phyloP scores from a whole-genome alignment of 345 rosid species.

The Salix caprea region DNA sequence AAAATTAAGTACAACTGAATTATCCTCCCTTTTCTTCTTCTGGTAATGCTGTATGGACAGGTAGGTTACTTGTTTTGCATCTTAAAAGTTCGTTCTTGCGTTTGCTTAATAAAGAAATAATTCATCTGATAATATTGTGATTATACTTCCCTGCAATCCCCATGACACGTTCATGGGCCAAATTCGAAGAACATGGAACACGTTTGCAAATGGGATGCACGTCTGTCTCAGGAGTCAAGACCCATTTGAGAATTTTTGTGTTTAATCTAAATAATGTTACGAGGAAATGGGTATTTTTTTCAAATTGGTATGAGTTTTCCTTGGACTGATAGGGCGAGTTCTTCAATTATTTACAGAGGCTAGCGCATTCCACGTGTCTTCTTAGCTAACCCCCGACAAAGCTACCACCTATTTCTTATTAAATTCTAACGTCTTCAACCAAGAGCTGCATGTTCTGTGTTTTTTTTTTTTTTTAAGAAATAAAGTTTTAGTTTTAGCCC shows the following conservation, averaged over 20 bases:
- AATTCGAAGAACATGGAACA: neutral
- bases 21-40: too few species aligned
- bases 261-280: neutral
- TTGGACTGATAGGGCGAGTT: neutral
- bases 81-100: slow-evolving; percentile 4
- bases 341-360: neutral
- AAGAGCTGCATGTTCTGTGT: neutral
- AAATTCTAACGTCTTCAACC: slow-evolving; percentile 10
- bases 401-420: neutral
- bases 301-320: neutral
- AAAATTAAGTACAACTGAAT: too few species aligned
- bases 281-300: neutral
- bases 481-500: neutral
- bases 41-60: neutral
- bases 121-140: slow-evolving; percentile 7
- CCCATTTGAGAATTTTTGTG: neutral
- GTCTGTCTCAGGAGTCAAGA: slow-evolving; percentile 25
- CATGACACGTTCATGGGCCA: neutral
- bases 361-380: neutral
- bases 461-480: neutral
- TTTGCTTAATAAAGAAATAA: slow-evolving; percentile 7
- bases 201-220: slow-evolving; percentile 37
- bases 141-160: neutral
- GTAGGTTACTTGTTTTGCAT: neutral
- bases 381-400: slow-evolving; percentile 35